Conservation (phyloP, 768 basidiomycete genomes). For the Paxillus ammoniavirescens region DNA sequence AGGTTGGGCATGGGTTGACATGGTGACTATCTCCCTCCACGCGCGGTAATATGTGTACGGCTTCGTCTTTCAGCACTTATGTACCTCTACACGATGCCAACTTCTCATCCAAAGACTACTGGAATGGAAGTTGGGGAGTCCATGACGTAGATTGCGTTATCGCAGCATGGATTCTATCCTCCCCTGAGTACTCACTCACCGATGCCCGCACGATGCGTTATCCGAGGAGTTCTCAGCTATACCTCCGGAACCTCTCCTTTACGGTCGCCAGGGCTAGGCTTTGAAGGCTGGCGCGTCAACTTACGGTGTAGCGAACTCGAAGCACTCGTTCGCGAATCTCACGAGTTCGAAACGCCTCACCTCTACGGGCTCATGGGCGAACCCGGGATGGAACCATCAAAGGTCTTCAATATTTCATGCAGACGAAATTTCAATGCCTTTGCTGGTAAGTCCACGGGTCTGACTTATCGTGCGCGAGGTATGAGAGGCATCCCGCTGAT, state of each 20-base stretch:
- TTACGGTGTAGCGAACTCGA: conserved; percentile 66
- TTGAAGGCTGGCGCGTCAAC: conserved; percentile 58
- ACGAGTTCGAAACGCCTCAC: conserved; percentile 67
- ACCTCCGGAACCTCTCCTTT: conserved; percentile 25
- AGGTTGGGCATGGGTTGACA: conserved; percentile 70
- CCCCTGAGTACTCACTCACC: conserved; percentile 43
- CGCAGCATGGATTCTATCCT: conserved; percentile 38
- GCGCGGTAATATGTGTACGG: conserved; percentile 48
- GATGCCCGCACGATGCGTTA: conserved; percentile 59
- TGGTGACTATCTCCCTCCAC: conserved; percentile 66
- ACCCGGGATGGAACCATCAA: conserved; percentile 42
- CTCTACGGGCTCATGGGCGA: conserved; percentile 58
- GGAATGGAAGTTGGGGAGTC: conserved; percentile 59
- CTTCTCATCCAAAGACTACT: conserved; percentile 36
- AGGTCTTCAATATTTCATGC: conserved; percentile 61
- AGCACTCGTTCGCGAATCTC: conserved; percentile 54
- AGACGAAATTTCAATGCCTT: conserved; percentile 54
- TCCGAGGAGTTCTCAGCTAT: conserved; percentile 56
- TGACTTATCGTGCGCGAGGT: neutral
- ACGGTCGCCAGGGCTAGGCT: conserved; percentile 54
- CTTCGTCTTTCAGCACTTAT: too few species aligned
- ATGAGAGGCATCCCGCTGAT: neutral
- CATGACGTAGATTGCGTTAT: conserved; percentile 63
- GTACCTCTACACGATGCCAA: too few species aligned
- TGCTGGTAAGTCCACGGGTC: conserved; percentile 44